A percentile compares a stretch with the other conserved stretches of the same genome.
Evolutionary conservation across 2,329 filamentous ascomycete genomes (phyloP).

Genomic region (Cordyceps militaris): DNA sequence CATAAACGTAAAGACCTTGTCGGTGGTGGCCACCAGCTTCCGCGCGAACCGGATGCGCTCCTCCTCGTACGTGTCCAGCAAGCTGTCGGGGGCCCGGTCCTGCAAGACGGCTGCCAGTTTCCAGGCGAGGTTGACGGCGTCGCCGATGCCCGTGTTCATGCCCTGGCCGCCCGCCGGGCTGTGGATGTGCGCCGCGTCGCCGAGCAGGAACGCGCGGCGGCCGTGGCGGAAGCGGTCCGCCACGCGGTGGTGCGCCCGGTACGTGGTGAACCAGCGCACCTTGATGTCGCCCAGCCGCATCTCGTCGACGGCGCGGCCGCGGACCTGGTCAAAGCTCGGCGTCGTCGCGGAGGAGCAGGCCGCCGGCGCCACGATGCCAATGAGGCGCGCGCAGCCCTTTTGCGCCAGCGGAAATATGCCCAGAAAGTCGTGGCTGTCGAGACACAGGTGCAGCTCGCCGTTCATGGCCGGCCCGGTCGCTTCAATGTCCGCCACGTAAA

Average conservation of each 20-base stretch:
- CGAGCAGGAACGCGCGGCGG: slow-evolving; percentile 29
- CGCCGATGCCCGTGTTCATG: slow-evolving; percentile 31
- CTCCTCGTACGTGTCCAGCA: slow-evolving; percentile 21
- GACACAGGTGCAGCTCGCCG: slow-evolving; percentile 6
- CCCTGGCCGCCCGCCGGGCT: slow-evolving; percentile 30
- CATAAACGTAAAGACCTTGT: background rate
- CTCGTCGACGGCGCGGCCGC: background rate
- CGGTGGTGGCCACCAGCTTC: slow-evolving; percentile 3
- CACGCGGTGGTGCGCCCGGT: slow-evolving; percentile 8
- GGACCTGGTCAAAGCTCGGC: slow-evolving; percentile 5
- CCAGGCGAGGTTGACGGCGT: slow-evolving; percentile 29
- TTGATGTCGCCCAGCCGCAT: slow-evolving; percentile 2
- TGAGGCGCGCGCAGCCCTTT: background rate
- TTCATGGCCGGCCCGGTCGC: slow-evolving; percentile 8
- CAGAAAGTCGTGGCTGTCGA: slow-evolving; percentile 10
- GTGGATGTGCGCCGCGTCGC: slow-evolving; percentile 31
- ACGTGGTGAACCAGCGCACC: slow-evolving; percentile 9
- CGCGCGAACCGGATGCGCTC: slow-evolving; percentile 16
- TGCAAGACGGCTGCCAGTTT: slow-evolving; percentile 25
- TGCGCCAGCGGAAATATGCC: slow-evolving; percentile 1
- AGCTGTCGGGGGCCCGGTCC: slow-evolving; percentile 9
- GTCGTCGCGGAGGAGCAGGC: background rate
- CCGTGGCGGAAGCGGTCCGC: slow-evolving; percentile 18
- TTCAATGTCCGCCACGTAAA: slow-evolving; percentile 13
- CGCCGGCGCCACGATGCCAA: background rate